phyloP scores from a whole-genome alignment of 495 filamentous ascomycete species.

The Neurospora sp. region DNA sequence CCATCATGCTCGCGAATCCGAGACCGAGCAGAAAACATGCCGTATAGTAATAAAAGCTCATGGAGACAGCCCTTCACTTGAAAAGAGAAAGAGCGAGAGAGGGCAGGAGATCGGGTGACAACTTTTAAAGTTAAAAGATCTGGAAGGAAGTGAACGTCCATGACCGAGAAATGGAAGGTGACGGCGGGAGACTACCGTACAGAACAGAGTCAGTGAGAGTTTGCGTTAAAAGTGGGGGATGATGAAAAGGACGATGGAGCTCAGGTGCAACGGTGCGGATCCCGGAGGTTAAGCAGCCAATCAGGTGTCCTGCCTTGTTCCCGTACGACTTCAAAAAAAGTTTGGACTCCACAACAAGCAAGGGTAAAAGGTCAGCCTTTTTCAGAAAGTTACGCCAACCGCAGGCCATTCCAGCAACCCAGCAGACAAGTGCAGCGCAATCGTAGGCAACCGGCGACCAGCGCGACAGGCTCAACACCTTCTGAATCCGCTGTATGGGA shows the following conservation, averaged over 20 bases:
- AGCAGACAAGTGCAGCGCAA: neutral
- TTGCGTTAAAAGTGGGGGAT: neutral
- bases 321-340: constrained; percentile 2
- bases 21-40: no score
- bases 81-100: neutral
- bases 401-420: neutral
- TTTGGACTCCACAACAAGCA: constrained; percentile 2
- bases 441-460: neutral
- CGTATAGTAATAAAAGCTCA: no score
- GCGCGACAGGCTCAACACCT: neutral
- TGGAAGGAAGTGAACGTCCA: neutral
- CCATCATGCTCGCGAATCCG: neutral
- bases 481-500: neutral
- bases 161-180: neutral
- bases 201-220: neutral
- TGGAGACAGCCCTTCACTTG: neutral
- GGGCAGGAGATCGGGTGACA: neutral
- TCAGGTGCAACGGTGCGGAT: neutral
- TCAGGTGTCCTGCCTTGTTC: neutral
- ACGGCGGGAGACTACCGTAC: neutral
- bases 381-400: neutral
- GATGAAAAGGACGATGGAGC: neutral
- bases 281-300: neutral
- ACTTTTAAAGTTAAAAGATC: neutral
- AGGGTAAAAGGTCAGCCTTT: neutral